Evolutionary conservation across 176 grass and related monocot species (phyloP).

Genomic region (Eleusine indica): DNA sequence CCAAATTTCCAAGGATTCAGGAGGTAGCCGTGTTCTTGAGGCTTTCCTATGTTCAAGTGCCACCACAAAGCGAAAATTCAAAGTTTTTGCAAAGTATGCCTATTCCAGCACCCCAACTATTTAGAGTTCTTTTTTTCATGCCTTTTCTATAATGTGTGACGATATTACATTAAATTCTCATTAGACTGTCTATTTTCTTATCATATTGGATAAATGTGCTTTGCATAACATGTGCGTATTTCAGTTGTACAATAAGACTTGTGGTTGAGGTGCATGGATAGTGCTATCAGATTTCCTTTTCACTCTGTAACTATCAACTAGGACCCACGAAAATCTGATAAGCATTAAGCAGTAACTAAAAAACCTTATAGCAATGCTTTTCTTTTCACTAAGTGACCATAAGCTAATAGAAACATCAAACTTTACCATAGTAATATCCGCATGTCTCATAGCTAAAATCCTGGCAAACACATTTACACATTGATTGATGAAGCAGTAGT

Average conservation of each 20-base stretch:
- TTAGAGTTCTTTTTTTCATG: neutral
- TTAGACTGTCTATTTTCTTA: neutral
- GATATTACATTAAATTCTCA: neutral
- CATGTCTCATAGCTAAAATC: neutral
- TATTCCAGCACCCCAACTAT: conserved; percentile 27
- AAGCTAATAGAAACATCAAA: neutral
- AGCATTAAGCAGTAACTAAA: neutral
- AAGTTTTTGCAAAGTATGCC: conserved; percentile 86
- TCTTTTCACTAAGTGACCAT: neutral
- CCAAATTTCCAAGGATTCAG: conserved; percentile 80
- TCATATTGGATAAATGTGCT: neutral
- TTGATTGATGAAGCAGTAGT: neutral
- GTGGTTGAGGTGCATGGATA: neutral
- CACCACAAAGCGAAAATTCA: conserved; percentile 74
- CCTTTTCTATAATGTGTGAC: conserved; percentile 21
- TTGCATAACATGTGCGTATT: neutral
- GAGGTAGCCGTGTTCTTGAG: conserved; percentile 84
- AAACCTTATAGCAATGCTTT: neutral
- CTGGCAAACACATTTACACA: neutral
- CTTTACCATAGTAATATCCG: no score
- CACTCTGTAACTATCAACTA: neutral
- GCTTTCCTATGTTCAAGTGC: conserved; percentile 85
- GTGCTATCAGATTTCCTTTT: neutral
- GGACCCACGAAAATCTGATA: neutral
- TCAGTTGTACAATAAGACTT: neutral